Evolutionary conservation across 1,284 basidiomycete species (phyloP).

Genomic region (Naganishia liquefaciens): DNA sequence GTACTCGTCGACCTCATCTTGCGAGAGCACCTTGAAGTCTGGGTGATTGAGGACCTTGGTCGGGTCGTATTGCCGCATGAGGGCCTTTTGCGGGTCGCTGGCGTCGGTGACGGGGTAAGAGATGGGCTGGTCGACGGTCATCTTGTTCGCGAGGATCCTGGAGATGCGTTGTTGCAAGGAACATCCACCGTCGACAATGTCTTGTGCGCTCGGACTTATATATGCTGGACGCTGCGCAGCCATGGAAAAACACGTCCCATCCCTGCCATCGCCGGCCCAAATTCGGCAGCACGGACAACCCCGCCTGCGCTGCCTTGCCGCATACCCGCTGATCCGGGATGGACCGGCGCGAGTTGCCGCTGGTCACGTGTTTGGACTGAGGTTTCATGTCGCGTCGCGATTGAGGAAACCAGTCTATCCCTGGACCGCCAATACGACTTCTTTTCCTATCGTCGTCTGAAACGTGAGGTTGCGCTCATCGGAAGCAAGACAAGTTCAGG

Average conservation of each 20-base stretch:
- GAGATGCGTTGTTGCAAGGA: no score
- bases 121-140: constrained; percentile 18
- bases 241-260: background rate
- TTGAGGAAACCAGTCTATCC: no score
- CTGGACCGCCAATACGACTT: no score
- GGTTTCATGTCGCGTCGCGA: background rate
- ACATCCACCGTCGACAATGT: no score
- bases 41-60: constrained; percentile 45
- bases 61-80: constrained; percentile 40
- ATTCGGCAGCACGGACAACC: no score
- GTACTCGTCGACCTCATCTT: constrained; percentile 37
- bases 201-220: no score
- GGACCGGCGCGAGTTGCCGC: background rate
- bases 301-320: background rate
- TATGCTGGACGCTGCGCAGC: background rate
- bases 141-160: background rate
- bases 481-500: no score
- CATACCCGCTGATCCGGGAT: no score
- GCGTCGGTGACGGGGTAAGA: background rate
- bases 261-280: no score
- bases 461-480: no score
- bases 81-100: constrained; percentile 15
- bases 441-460: no score
- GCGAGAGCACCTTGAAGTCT: constrained; percentile 45
- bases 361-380: background rate